phyloP scores from a whole-genome alignment of 1,139 yeast genomes.

The Magnusiomyces sp. region DNA sequence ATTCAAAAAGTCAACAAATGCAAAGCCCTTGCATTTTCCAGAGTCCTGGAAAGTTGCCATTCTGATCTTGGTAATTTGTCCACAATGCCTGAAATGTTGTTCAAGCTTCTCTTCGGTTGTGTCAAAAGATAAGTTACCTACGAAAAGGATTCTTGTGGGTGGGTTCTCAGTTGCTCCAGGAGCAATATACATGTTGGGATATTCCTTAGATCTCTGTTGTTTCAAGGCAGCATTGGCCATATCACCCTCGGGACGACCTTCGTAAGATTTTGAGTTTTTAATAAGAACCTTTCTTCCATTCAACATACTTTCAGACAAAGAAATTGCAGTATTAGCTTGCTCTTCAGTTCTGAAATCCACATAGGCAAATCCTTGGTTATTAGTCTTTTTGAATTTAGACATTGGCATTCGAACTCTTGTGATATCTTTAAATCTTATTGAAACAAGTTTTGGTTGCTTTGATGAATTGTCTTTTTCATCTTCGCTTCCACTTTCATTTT shows the following conservation, averaged over 20 bases:
- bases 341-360: constrained; percentile 64
- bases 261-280: constrained; percentile 71
- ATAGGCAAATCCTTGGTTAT: constrained; percentile 75
- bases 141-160: constrained; percentile 81
- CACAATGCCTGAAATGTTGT: constrained; percentile 69
- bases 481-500: background rate
- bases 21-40: constrained; percentile 95
- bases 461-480: constrained; percentile 33
- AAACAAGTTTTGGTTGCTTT: constrained; percentile 10
- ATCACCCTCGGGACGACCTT: constrained; percentile 75
- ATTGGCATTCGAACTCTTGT: constrained; percentile 38
- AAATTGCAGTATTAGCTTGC: constrained; percentile 57
- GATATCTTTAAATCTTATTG: constrained; percentile 25
- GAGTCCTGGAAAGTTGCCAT: constrained; percentile 97
- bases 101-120: constrained; percentile 75
- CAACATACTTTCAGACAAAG: constrained; percentile 59
- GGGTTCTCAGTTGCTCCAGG: constrained; percentile 46
- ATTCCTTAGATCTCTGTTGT: too few species aligned
- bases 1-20: constrained; percentile 78
- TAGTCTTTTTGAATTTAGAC: constrained; percentile 30
- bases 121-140: constrained; percentile 88
- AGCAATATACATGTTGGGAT: constrained; percentile 2
- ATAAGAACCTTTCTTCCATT: constrained; percentile 83
- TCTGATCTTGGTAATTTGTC: constrained; percentile 71
- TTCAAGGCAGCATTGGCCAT: constrained; percentile 11